These are phyloP conservation scores for Herpetomonas samuelpessoai DNA, from an alignment of 208 protist species.

Conservation along the genomic window DNA sequence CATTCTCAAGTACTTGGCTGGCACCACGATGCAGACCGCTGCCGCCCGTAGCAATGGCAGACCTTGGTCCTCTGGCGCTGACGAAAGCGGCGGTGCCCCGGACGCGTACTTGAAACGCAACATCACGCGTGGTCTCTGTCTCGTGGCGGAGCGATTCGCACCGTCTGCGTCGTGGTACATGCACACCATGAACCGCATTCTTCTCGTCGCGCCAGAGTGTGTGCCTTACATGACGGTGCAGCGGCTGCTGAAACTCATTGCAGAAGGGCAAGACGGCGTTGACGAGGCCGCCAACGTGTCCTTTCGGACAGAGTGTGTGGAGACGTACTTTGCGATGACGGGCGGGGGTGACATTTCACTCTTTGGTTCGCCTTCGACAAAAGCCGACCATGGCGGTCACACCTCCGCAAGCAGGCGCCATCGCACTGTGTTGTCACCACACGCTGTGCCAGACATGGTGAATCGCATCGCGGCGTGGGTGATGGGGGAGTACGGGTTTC, in stretches of 20 bases:
- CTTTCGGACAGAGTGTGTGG: constrained; percentile 73
- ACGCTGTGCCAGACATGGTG: constrained; percentile 46
- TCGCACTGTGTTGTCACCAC: too few relatives aligned
- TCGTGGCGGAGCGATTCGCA: constrained; percentile 81
- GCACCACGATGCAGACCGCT: constrained; percentile 15
- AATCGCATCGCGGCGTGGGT: constrained; percentile 86
- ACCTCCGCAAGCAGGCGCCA: background rate
- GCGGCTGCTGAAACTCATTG: constrained; percentile 92
- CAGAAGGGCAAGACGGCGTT: constrained; percentile 68
- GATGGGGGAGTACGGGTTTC: constrained; percentile 93
- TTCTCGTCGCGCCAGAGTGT: constrained; percentile 76
- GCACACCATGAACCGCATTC: constrained; percentile 89
- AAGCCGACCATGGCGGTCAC: background rate
- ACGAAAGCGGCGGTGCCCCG: background rate
- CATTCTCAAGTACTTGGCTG: constrained; percentile 80
- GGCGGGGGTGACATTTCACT: constrained; percentile 25
- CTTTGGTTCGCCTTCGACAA: too few relatives aligned
- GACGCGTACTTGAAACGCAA: constrained; percentile 74
- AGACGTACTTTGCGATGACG: constrained; percentile 69
- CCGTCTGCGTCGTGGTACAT: constrained; percentile 72
- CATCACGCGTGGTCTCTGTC: constrained; percentile 75
- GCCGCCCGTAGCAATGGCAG: background rate
- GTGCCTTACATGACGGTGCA: constrained; percentile 67
- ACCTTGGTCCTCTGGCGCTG: background rate
- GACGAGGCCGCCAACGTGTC: constrained; percentile 60